Percentiles rank a stretch among this genome's conserved stretches.
Evolutionary conservation across 179 eudicot species (phyloP).

Genomic region (Silene vulgaris): DNA sequence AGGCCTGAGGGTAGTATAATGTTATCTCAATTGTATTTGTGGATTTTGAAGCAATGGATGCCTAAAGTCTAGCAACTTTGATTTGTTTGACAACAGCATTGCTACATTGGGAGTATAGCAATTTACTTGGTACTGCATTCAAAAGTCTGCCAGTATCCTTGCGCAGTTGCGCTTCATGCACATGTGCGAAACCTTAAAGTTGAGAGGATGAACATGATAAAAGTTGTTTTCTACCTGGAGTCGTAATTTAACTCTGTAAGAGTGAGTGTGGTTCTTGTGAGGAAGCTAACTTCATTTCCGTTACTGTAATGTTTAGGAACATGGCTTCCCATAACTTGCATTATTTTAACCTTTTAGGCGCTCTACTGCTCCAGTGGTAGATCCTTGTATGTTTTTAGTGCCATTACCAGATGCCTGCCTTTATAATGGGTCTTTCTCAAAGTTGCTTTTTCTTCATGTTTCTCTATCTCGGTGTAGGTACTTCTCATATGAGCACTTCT

Average conservation of each 20-base stretch:
- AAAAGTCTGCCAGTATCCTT: not conserved
- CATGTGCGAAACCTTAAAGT: not conserved
- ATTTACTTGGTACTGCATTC: not conserved
- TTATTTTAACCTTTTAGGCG: not conserved
- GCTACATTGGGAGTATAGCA: not conserved
- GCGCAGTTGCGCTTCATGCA: not conserved
- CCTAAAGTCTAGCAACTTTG: not conserved
- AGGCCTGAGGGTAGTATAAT: not conserved
- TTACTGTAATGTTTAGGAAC: not conserved
- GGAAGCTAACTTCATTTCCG: not conserved
- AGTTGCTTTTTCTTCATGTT: constrained; percentile 4
- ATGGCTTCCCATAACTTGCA: not conserved
- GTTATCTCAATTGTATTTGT: not conserved
- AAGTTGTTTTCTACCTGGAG: not conserved
- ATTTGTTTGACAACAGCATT: not conserved
- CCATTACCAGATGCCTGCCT: not conserved
- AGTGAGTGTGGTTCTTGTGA: not conserved
- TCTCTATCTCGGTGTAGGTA: constrained; percentile 41
- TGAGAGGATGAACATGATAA: not conserved
- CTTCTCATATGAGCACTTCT: constrained; percentile 99
- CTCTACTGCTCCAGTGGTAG: not conserved
- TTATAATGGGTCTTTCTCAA: not conserved
- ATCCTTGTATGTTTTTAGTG: constrained; percentile 1
- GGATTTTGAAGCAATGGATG: not conserved
- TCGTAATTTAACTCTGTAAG: not conserved